Base-by-base conservation (phyloP, 164 flowering plant species). In the Berberis vulgaris region DNA sequence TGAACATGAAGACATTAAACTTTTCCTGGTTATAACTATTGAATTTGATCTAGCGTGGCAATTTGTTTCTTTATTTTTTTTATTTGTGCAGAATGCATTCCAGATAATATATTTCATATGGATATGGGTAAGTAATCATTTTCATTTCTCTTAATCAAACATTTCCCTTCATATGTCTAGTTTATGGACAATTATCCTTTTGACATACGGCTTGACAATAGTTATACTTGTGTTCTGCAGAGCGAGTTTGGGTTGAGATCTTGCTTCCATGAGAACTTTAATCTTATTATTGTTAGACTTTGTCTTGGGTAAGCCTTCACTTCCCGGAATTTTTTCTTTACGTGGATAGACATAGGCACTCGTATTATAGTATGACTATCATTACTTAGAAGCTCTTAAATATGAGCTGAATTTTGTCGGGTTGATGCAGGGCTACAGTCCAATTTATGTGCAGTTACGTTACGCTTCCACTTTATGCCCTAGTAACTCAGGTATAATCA, bases 401-500 rank as follows among this genome's bases (percentile, higher is more conserved):
- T 10, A 39, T 45, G 54, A n/a, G 6, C 44, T 38, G 26, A 59
- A 57, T 58, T 7, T 49, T 61, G 44, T 67, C 41, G 57, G 38
- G 49, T 26, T 67, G 54, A n/a, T 67, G 67, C 86, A 91, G 97
- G 79, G 65, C 85, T 3, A 83, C 62, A 44, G 87, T 84, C 49
- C 96, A 83, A 65, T n/a, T 86, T 66, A 7, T 91, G 65, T 95
- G 99, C 86, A 86, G 97, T 76, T 95, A 95, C 73, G 79, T 82
- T 66, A 95, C 97, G 1, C 97, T 95, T 58, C 99, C 97, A 1
- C 83, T 95, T 2, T 95, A 91, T 65, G 97, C 99, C 13, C 89
- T 95, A 7, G 87, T 95, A 13, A 87, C 99, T 57, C 99, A 95
- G 97, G 98, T 90, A 77, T 43, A 12, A 41, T 57, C 39, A 26